Conservation (phyloP, 2,329 filamentous ascomycete species). For the Colletotrichum somersetense region DNA sequence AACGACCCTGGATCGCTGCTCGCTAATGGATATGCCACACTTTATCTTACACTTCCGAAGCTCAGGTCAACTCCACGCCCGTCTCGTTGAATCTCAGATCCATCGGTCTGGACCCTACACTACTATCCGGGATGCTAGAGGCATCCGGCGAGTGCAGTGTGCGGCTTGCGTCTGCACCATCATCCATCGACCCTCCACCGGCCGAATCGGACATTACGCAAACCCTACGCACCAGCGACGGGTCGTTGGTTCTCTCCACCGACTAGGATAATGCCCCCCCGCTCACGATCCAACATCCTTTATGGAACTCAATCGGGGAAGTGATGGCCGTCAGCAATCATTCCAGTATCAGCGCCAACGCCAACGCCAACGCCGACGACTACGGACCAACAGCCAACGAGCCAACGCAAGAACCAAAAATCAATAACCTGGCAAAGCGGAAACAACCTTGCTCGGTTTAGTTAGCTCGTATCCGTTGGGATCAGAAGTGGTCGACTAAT, state of each 20-base stretch:
- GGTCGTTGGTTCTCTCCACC: neutral
- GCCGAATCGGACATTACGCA: neutral
- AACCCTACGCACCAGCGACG: neutral
- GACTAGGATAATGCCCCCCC: neutral
- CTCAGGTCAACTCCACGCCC: conserved; percentile 33
- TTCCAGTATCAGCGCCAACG: neutral
- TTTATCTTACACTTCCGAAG: conserved; percentile 14
- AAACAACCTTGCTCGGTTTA: conserved; percentile 17
- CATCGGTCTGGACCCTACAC: conserved; percentile 17
- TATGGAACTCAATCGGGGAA: neutral
- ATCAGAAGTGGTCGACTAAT: conserved; percentile 22
- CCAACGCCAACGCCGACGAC: conserved; percentile 14
- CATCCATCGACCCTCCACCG: conserved; percentile 2
- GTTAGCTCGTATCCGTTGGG: conserved; percentile 9
- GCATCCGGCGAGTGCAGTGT: conserved; percentile 23
- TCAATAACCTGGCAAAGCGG: neutral
- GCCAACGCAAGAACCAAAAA: conserved; percentile 9
- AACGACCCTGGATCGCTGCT: conserved; percentile 35
- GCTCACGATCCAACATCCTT: neutral
- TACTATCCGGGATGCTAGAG: conserved; percentile 20
- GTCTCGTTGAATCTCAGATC: conserved; percentile 33
- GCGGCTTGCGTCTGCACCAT: conserved; percentile 12
- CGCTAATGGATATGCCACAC: conserved; percentile 16
- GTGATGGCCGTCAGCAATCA: neutral
- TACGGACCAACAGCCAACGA: conserved; percentile 17